Evolutionary conservation across 495 filamentous ascomycete species (phyloP).

Genomic region (Hapsidospora chrysogenum): DNA sequence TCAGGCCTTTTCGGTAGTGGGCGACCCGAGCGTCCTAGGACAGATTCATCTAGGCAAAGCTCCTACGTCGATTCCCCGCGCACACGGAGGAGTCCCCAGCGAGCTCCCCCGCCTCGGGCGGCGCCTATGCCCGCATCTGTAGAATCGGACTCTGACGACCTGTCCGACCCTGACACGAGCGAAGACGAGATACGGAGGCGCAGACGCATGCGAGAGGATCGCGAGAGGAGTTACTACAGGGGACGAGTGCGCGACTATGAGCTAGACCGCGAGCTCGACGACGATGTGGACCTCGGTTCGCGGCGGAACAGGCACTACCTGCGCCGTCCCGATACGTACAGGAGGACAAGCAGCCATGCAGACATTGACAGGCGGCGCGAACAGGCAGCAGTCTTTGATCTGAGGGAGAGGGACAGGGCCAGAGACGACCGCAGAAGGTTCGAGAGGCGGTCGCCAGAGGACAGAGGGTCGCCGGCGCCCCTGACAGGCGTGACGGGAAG

Average conservation of each 20-base stretch:
- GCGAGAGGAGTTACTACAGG: conserved; percentile 1
- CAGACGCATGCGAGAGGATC: conserved; percentile 4
- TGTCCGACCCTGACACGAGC: conserved; percentile 3
- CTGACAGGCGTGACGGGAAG: conserved; percentile 18
- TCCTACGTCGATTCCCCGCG: conserved; percentile 1
- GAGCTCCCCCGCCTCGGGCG: conserved; percentile 1
- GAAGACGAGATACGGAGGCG: conserved; percentile 1
- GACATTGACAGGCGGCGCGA: conserved; percentile 18
- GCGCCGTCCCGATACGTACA: conserved; percentile 9
- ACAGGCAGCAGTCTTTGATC: conserved; percentile 13
- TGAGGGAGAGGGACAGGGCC: conserved; percentile 10
- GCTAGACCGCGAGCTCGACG: neutral
- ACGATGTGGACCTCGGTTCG: conserved; percentile 1
- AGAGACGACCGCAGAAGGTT: conserved; percentile 4
- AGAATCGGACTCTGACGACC: conserved; percentile 7
- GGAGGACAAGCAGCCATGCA: conserved; percentile 26
- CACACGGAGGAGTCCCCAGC: conserved; percentile 1
- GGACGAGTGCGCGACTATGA: neutral
- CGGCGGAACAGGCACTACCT: conserved; percentile 9
- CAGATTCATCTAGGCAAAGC: conserved; percentile 8
- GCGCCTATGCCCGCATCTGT: conserved; percentile 7
- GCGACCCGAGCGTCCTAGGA: conserved; percentile 10
- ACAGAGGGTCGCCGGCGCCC: conserved; percentile 13
- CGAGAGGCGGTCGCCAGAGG: conserved; percentile 1
- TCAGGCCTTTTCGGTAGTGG: conserved; percentile 8